phyloP scores from a whole-genome alignment of 2,329 filamentous ascomycete species.

The Dactylellina parvicollis region DNA sequence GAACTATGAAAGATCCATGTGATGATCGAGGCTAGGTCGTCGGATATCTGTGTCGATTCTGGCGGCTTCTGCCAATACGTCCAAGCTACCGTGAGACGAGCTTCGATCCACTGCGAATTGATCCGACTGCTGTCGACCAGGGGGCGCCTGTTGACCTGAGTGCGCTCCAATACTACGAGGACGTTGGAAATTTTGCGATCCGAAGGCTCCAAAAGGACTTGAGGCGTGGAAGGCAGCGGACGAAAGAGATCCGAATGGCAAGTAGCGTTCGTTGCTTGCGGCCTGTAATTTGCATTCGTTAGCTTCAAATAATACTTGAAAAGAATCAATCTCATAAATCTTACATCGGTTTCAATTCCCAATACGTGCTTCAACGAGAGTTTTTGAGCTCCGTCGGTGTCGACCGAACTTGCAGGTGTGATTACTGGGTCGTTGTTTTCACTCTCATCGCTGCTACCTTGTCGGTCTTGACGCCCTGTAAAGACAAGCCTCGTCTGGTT shows the following conservation, averaged over 20 bases:
- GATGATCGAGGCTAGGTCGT: conserved; percentile 41
- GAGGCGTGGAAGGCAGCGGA: conserved; percentile 52
- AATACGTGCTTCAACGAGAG: conserved; percentile 50
- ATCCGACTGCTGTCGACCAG: conserved; percentile 24
- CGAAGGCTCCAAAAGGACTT: conserved; percentile 28
- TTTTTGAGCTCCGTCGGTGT: conserved; percentile 48
- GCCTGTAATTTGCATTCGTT: conserved; percentile 27
- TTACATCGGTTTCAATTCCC: conserved; percentile 52
- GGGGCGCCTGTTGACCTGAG: conserved; percentile 17
- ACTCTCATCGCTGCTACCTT: conserved; percentile 51
- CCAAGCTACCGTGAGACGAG: conserved; percentile 46
- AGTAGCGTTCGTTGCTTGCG: conserved; percentile 41
- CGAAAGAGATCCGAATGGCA: conserved; percentile 50
- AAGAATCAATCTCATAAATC: not conserved
- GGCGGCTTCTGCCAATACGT: conserved; percentile 51
- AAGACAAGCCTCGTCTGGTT: conserved; percentile 41
- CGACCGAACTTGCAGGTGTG: conserved; percentile 52
- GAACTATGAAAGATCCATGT: conserved; percentile 51
- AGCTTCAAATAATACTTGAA: not conserved
- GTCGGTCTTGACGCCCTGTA: conserved; percentile 40
- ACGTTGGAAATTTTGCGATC: conserved; percentile 38
- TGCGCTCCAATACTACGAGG: conserved; percentile 40
- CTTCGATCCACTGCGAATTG: conserved; percentile 34
- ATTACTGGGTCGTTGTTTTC: conserved; percentile 49
- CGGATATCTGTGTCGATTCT: conserved; percentile 50